phyloP scores from a whole-genome alignment of 2,329 filamentous ascomycete genomes.

The Stromatinia cepivora region DNA sequence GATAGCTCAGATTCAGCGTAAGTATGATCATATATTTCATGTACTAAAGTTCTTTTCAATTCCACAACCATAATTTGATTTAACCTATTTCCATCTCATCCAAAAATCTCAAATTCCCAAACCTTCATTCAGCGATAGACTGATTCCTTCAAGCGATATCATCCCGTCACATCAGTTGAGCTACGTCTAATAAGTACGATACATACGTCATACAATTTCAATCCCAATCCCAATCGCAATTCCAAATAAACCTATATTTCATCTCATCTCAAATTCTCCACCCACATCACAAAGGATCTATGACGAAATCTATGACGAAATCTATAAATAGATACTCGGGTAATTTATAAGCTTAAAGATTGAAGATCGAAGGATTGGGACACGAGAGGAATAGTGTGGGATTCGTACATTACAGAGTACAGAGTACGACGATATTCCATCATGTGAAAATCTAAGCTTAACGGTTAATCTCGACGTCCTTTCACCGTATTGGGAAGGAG shows the following conservation, averaged over 20 bases:
- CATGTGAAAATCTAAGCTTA: no score
- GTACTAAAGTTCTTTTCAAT: no score
- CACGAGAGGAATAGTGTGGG: neutral
- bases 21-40: no score
- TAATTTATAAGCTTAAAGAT: neutral
- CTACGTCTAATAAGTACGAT: neutral
- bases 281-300: neutral
- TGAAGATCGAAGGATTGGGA: neutral
- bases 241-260: no score
- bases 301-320: neutral
- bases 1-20: no score
- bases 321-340: neutral
- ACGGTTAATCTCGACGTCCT: no score
- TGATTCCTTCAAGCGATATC: neutral
- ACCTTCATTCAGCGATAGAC: fast-evolving
- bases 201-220: neutral
- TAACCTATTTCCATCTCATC: neutral
- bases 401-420: neutral
- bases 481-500: no score
- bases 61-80: no score
- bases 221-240: no score
- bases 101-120: neutral
- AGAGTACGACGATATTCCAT: no score
- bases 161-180: no score
- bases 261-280: no score